Evolutionary conservation across 495 filamentous ascomycete genomes (phyloP), one percentile per base, ranked within the genome.

Genomic region (Aspergillus indologenus): DNA sequence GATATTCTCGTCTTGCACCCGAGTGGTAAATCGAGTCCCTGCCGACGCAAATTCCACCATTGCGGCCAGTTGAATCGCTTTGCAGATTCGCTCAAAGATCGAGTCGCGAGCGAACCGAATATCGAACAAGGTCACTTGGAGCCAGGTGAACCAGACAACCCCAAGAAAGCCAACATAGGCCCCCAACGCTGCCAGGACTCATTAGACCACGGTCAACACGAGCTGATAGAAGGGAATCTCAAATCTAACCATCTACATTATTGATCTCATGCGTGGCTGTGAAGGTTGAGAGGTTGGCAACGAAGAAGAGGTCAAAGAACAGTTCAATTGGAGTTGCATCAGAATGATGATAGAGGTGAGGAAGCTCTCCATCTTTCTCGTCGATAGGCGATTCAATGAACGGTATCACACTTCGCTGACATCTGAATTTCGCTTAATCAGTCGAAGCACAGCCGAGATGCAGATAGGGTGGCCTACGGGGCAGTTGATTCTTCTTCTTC

Each of bases 61-160:
- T 43, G 78, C 77, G 11, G 75, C 83, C 40, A 90, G 77, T 63
- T 88, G 85, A 23, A 84, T 55, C 8, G 79, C 79, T 66, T 89
- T 89, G 68, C 82, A 86, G 20, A 77, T 62, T 26, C 87, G 77
- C 57, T 87, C 85, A 65, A 85, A 86, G 57, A 89, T 73, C n/a
- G 78, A 84, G 65, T 90, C 87, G 54, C 79, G 71, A 14, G 80
- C 81, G 70, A 90, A 90, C 1, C 87, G 85, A 31, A 90, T 79
- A 63, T 90, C 87, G 68, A 83, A 84, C 20, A 90, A 76, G 14
- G 81, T 82, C 24, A 85, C 83, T 68, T 88, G 84, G 26, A 86
- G 74, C 87, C 87, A 90, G 40, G 86, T 88, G 54, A 85, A 84
- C 87, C 87, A 90, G 14, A 90, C 78, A 46, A 90, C 76, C 40